phyloP scores from a whole-genome alignment of 2,329 filamentous ascomycete genomes.

The Fusarium nygamai region DNA sequence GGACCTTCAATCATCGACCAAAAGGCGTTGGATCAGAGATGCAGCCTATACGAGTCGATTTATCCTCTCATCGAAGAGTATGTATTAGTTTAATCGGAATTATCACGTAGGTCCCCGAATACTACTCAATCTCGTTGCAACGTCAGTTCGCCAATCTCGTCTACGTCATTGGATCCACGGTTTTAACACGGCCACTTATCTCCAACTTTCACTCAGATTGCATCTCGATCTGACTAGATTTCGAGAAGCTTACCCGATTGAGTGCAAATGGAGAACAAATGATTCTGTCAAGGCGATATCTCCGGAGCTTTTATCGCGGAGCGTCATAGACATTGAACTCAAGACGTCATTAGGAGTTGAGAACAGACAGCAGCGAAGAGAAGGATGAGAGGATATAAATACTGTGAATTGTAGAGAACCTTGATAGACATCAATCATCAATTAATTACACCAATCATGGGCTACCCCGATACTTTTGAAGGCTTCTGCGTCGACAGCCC shows the following conservation, averaged over 20 bases:
- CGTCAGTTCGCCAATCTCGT: constrained; percentile 1
- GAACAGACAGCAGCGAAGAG: neutral
- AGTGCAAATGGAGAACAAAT: neutral
- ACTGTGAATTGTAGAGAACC: constrained; percentile 9
- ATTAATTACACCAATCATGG: constrained; percentile 43
- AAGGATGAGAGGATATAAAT: constrained; percentile 13
- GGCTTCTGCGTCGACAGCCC: constrained; percentile 56
- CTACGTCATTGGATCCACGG: constrained; percentile 26
- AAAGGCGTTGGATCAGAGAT: constrained; percentile 31
- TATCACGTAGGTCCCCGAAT: neutral
- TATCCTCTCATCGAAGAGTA: constrained; percentile 28
- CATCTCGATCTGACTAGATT: constrained; percentile 10
- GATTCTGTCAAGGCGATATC: neutral
- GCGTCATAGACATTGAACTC: constrained; percentile 22
- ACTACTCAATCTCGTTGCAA: neutral
- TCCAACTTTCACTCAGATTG: constrained; percentile 6
- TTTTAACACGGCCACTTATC: neutral
- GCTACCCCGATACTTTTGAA: constrained; percentile 57
- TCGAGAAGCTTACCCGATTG: constrained; percentile 10
- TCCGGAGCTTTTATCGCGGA: neutral
- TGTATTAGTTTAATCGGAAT: neutral
- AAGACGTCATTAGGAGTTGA: constrained; percentile 13
- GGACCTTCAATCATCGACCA: constrained; percentile 31
- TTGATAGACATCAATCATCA: constrained; percentile 7
- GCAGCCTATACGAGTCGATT: constrained; percentile 28